phyloP scores from a whole-genome alignment of 2,329 filamentous ascomycete genomes.

The Boeremia exigua region DNA sequence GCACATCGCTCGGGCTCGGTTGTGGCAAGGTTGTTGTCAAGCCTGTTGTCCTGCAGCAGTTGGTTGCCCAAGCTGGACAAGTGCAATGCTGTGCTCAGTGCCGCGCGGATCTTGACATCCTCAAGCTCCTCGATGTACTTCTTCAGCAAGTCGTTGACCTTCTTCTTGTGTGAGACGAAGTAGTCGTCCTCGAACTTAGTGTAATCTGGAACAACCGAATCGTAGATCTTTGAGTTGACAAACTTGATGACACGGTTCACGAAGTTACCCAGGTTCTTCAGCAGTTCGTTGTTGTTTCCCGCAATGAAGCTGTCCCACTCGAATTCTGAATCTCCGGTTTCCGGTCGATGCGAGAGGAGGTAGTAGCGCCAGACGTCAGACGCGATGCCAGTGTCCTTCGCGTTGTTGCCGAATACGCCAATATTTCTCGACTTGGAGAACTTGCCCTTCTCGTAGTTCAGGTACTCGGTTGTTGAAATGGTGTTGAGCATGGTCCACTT shows the following conservation, averaged over 20 bases:
- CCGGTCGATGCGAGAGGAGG: conserved; percentile 82
- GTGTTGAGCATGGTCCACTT: conserved; percentile 91
- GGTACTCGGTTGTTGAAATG: conserved; percentile 82
- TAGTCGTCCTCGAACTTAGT: conserved; percentile 57
- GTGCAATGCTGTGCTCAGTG: conserved; percentile 68
- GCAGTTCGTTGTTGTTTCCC: conserved; percentile 87
- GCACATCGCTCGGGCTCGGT: conserved; percentile 66
- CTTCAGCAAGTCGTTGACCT: conserved; percentile 70
- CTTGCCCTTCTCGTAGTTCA: conserved; percentile 62
- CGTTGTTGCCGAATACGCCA: conserved; percentile 90
- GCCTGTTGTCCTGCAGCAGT: conserved; percentile 62
- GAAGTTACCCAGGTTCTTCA: conserved; percentile 71
- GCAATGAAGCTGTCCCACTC: conserved; percentile 85
- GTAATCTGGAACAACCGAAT: conserved; percentile 71
- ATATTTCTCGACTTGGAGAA: conserved; percentile 91
- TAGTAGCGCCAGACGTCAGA: conserved; percentile 95
- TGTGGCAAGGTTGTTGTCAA: conserved; percentile 67
- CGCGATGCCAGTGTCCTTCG: conserved; percentile 82
- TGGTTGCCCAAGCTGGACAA: conserved; percentile 68
- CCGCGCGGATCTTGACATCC: conserved; percentile 72
- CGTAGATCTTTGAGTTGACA: conserved; percentile 74
- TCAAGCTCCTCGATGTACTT: conserved; percentile 73
- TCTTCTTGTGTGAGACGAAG: conserved; percentile 57
- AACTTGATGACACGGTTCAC: conserved; percentile 68
- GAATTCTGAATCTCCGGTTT: conserved; percentile 86